Evolutionary conservation across 2,329 filamentous ascomycete genomes (phyloP).

Genomic region (Bertia moriformis): DNA sequence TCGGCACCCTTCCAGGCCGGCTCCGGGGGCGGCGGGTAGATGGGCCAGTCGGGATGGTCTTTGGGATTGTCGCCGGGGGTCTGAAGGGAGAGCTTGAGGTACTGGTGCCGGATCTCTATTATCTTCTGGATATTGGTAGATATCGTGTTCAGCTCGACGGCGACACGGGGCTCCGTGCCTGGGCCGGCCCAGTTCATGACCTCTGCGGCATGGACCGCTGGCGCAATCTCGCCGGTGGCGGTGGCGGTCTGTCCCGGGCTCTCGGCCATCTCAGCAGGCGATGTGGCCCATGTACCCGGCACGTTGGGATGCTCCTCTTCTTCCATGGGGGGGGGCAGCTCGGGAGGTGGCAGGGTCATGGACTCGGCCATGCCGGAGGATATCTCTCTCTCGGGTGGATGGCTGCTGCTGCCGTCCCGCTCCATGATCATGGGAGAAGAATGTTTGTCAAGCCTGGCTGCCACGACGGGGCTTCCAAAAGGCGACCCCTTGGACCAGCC

Average conservation of each 20-base stretch:
- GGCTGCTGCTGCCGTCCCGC: too few species aligned
- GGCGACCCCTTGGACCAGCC: constrained; percentile 29
- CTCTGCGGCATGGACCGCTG: constrained; percentile 21
- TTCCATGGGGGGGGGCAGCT: neutral
- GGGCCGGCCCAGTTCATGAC: constrained; percentile 56
- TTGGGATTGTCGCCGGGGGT: constrained; percentile 73
- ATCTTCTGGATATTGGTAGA: constrained; percentile 83
- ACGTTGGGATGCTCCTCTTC: neutral
- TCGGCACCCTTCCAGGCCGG: constrained; percentile 73
- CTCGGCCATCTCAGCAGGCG: too few species aligned
- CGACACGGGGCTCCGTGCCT: constrained; percentile 64
- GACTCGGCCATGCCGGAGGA: neutral
- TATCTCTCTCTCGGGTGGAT: neutral
- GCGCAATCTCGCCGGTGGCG: neutral
- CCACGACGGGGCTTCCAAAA: constrained; percentile 3
- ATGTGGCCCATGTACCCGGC: neutral
- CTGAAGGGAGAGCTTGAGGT: constrained; percentile 74
- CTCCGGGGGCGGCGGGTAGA: constrained; percentile 83
- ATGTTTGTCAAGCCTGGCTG: constrained; percentile 2
- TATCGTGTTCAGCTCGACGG: constrained; percentile 69
- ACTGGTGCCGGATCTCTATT: constrained; percentile 76
- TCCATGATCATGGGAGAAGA: neutral
- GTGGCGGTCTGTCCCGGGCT: neutral
- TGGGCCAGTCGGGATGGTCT: constrained; percentile 67
- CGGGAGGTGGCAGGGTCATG: neutral